Base-by-base conservation (phyloP, 2,329 filamentous ascomycete species). In the Arthrobotrys sinensis region DNA sequence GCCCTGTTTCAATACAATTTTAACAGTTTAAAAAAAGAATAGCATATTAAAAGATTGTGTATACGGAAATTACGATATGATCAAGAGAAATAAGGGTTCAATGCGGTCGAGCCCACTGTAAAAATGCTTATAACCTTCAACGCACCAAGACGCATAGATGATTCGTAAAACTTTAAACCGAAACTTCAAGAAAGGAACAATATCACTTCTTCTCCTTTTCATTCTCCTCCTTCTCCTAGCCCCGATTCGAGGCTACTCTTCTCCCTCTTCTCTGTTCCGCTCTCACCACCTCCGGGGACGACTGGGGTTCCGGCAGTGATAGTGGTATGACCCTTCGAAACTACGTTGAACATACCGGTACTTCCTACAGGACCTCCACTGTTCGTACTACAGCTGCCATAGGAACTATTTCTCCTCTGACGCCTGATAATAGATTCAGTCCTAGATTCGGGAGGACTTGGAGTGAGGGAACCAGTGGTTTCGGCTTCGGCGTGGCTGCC, bases 261-360 rank as follows among this genome's bases (percentile, higher is more conserved):
- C 24, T 2, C 24, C 24, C 24, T 2, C 45, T 48, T 48, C 11
- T 5, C 45, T 8, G 45, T 28, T 28, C 4, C 19, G 45, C 16
- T 24, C 19, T 11, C 45, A 48, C 45, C 45, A n/a, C 45, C 19
- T n/a, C 24, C 32, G 12, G 53, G 40, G 43, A 43, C 24, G 19
- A 43, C 34, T 8, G 34, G 53, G 28, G 2, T 14, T 11, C 34
- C 34, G 38, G 10, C 53, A 43, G 34, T 60, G 53, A 19, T 21
- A 34, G 2, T n/a, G 12, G 34, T 11, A 7, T 60, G 34, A n/a
- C 53, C 24, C 36, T 43, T 60, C 53, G 34, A 60, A 60, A 60
- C 43, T 34, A 14, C 53, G 53, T 60, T 60, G 53, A 43, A 60
- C 34, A 60, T n/a, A 28, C 16, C 32, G 12, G 11, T 53, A 16